Percentiles rank a stretch among this genome's conserved stretches.
These are phyloP conservation scores for Rhizopus sp. DNA, from an alignment of 371 early-diverging fungal species.

Conservation along the genomic window DNA sequence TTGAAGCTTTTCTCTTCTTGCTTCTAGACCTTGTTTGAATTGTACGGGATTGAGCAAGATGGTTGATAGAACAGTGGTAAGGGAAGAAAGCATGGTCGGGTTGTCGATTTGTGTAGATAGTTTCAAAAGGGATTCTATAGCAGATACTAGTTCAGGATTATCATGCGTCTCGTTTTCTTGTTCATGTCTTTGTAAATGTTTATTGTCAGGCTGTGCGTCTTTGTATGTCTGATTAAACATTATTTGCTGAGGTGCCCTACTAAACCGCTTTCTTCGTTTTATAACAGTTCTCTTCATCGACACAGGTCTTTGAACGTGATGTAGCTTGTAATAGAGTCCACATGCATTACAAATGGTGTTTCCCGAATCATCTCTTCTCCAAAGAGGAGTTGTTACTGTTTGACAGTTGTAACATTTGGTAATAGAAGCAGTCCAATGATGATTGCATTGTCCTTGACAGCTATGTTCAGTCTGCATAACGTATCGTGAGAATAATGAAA, in stretches of 20 bases:
- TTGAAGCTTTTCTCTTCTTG: slow-evolving; percentile 30
- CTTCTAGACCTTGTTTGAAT: slow-evolving; percentile 28
- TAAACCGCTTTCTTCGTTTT: slow-evolving; percentile 76
- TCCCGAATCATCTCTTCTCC: slow-evolving; percentile 82
- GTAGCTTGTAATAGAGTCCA: slow-evolving; percentile 83
- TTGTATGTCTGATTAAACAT: no score
- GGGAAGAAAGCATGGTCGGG: slow-evolving; percentile 4
- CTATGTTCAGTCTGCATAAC: neutral
- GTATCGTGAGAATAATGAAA: neutral
- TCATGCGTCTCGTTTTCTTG: no score
- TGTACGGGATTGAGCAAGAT: slow-evolving; percentile 30
- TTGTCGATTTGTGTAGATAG: neutral
- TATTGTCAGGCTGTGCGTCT: no score
- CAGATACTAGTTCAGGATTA: neutral
- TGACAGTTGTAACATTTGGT: slow-evolving; percentile 76
- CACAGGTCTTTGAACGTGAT: slow-evolving; percentile 72
- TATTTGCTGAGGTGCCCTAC: neutral
- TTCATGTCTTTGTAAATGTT: no score
- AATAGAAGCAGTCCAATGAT: slow-evolving; percentile 36
- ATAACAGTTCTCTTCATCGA: slow-evolving; percentile 82
- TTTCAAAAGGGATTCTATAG: slow-evolving; percentile 5
- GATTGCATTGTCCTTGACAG: slow-evolving; percentile 59
- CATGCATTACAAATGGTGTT: slow-evolving; percentile 87
- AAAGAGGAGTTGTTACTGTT: slow-evolving; percentile 85
- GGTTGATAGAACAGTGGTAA: slow-evolving; percentile 13